Percentiles rank a stretch among this genome's conserved stretches.
These are phyloP conservation scores for Metschnikowia gelsemii DNA, from an alignment of 805 yeast species.

Conservation along the genomic window DNA sequence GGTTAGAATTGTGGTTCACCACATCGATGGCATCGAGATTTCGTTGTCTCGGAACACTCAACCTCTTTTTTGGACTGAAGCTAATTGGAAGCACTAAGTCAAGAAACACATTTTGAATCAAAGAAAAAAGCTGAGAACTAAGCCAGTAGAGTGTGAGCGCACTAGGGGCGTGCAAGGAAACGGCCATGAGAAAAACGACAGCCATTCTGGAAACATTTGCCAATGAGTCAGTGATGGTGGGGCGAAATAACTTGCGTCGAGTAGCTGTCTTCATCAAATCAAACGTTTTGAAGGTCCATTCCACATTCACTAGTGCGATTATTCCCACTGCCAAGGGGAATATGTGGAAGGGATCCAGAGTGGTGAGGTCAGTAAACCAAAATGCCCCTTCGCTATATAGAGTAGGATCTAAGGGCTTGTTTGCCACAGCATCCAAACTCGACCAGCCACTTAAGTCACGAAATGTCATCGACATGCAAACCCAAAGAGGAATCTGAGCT, in stretches of 20 bases:
- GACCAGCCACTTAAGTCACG: constrained; percentile 74
- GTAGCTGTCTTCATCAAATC: constrained; percentile 44
- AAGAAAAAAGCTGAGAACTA: constrained; percentile 75
- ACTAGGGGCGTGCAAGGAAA: constrained; percentile 82
- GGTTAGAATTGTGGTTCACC: constrained; percentile 7
- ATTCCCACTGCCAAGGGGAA: constrained; percentile 74
- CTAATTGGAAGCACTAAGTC: constrained; percentile 64
- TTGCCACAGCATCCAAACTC: constrained; percentile 41
- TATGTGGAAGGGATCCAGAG: constrained; percentile 58
- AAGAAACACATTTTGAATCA: constrained; percentile 69
- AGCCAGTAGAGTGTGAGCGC: constrained; percentile 88
- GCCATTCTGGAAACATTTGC: constrained; percentile 72
- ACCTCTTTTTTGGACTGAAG: constrained; percentile 44
- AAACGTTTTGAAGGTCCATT: constrained; percentile 73
- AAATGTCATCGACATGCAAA: constrained; percentile 70
- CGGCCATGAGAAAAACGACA: constrained; percentile 76
- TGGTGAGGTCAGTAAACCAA: constrained; percentile 62
- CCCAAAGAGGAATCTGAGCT: constrained; percentile 86
- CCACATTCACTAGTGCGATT: constrained; percentile 71
- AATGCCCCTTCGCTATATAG: constrained; percentile 54
- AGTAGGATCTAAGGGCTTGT: constrained; percentile 49
- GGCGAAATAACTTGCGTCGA: constrained; percentile 46
- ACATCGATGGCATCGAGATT: constrained; percentile 17
- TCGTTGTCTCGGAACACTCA: constrained; percentile 21
- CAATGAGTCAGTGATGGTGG: constrained; percentile 61